These are phyloP conservation scores for Paxillus involutus DNA, from an alignment of 768 basidiomycete species.

Conservation along the genomic window DNA sequence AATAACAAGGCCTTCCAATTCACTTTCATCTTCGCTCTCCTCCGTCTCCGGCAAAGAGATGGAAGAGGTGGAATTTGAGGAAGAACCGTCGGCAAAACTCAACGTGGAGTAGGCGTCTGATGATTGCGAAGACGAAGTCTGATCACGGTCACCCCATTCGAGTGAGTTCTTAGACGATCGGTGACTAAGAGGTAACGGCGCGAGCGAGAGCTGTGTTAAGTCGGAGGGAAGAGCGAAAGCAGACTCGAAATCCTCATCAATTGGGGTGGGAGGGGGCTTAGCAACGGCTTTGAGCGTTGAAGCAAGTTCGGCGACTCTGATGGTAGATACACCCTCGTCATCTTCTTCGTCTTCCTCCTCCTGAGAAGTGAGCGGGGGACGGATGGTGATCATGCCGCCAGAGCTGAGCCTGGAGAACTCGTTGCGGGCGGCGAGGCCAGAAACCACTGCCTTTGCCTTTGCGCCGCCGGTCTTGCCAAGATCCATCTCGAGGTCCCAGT, in stretches of 20 bases:
- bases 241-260: constrained; percentile 78
- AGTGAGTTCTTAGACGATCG: constrained; percentile 81
- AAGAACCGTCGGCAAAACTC: constrained; percentile 71
- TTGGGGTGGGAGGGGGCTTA: constrained; percentile 37
- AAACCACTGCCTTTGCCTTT: constrained; percentile 40
- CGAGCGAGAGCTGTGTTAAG: constrained; percentile 79
- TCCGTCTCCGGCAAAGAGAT: constrained; percentile 67
- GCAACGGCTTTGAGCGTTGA: constrained; percentile 32
- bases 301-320: constrained; percentile 64
- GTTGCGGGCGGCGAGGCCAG: constrained; percentile 39
- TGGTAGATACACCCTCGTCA: constrained; percentile 82
- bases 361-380: constrained; percentile 56
- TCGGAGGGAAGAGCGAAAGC: constrained; percentile 80
- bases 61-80: constrained; percentile 70
- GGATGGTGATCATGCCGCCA: constrained; percentile 48
- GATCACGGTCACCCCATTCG: constrained; percentile 85
- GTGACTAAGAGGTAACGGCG: constrained; percentile 72
- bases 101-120: constrained; percentile 83
- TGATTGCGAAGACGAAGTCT: constrained; percentile 82
- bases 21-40: constrained; percentile 71
- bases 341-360: constrained; percentile 62
- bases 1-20: constrained; percentile 79
- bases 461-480: constrained; percentile 57
- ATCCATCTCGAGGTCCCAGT: constrained; percentile 83
- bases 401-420: constrained; percentile 35